Percentiles rank a stretch among this genome's conserved stretches.
phyloP scores from a whole-genome alignment of 208 protist species.

The Hexamita inflata region DNA sequence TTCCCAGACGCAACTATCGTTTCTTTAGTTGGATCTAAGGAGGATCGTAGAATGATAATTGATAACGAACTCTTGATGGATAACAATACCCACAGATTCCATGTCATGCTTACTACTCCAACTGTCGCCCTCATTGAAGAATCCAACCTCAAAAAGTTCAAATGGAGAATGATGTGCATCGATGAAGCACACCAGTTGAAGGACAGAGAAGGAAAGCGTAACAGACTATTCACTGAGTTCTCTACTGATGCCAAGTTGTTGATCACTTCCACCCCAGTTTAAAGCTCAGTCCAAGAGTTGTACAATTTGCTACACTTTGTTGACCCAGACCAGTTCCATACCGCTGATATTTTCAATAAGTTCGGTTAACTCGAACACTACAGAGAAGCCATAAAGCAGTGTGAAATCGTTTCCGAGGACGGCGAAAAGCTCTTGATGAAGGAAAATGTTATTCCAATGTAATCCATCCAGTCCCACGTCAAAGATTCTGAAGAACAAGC shows the following conservation, averaged over 20 bases:
- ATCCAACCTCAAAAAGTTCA: conserved; percentile 18
- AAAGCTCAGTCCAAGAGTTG: conserved; percentile 44
- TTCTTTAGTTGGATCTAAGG: conserved; percentile 25
- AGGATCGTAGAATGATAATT: conserved; percentile 28
- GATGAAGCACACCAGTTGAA: conserved; percentile 42
- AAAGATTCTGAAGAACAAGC: no score
- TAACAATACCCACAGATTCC: conserved; percentile 31
- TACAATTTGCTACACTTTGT: conserved; percentile 47
- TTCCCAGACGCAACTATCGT: conserved; percentile 21
- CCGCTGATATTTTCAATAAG: neutral
- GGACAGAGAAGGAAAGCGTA: neutral
- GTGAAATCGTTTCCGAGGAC: no score
- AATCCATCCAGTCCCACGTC: no score
- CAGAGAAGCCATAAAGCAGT: no score
- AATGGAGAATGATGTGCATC: conserved; percentile 16
- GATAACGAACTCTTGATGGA: neutral
- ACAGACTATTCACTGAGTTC: conserved; percentile 3
- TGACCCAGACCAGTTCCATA: conserved; percentile 10
- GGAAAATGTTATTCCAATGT: no score
- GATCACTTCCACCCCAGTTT: conserved; percentile 46
- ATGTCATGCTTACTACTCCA: conserved; percentile 47
- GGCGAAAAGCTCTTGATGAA: no score
- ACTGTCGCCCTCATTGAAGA: conserved; percentile 34
- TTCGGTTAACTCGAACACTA: no score
- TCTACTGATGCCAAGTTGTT: conserved; percentile 17